Evolutionary conservation across 129 eudicot genomes (phyloP), one percentile per base, ranked within the genome.

Genomic region (Escallonia rubra): DNA sequence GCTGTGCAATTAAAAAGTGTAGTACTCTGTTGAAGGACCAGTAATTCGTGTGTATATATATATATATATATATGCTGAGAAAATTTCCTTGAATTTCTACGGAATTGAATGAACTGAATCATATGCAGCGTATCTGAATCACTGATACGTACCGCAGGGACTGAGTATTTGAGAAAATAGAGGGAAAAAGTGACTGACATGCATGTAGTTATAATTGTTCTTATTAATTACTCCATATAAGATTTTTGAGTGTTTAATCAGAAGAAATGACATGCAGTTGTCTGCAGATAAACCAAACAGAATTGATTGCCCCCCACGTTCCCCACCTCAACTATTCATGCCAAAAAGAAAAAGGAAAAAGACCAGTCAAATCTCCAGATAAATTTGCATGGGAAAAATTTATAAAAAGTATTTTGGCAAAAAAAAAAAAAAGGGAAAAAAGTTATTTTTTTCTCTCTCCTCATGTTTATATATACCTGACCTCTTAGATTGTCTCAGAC

Each of bases 391-490:
- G 63, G 64, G 62, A 48, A 69, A 47, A 8, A 38, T 8, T 47
- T 46, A 69, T 44, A 15, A 40, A 23, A 23, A 23, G 34, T 23
- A 23, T 23, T 23, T 23, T 23, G 34, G 34, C 34, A 23, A 23
- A 23, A 23, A 23, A 23, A 23, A 23, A 23, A 1, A 1, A 1
- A 23, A 1, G 34, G 34, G 34, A 46, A 3, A 3, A 57, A 44
- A 58, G 13, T 5, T 1, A 10, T 65, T 58, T 7, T 41, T 64
- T 45, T 65, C 55, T 59, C 61, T 58, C 46, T 66, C 59, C 48
- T 73, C 52, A 49, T 59, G 63, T 34, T 50, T 78, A 82, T 78
- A 78, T 66, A 82, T 45, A 78, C 74, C 67, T 62, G 51, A 64
- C 44, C 65, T 72, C 72, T 65, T 48, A 13, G 46, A 53, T 72